Evolutionary conservation across 2,329 filamentous ascomycete genomes (phyloP), one percentile per base, ranked within the genome.

Genomic region (Leptographium wingfieldii): DNA sequence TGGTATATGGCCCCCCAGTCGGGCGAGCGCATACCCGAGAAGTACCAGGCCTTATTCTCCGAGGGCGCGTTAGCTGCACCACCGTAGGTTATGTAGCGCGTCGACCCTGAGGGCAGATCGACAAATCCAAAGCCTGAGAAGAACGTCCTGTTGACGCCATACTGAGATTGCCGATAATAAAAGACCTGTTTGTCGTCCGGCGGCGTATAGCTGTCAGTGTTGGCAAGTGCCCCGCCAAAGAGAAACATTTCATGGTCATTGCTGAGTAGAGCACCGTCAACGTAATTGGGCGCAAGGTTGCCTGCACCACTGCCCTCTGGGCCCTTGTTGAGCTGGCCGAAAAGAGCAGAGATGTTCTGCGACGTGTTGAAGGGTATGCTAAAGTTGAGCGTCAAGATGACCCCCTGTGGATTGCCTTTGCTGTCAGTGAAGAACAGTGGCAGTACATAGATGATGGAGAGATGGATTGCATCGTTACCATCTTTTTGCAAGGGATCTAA

Each of bases 21-120:
- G 0, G 74, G 69, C 0, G 81, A 76, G 16, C 74, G 78, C 69
- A 86, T 72, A 0, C 87, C 87, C 0, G 83, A 81, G 64, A 90
- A 87, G 65, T 89, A 89, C 74, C 83, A 90, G 0, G 84, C 85
- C 64, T 83, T 77, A 63, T 88, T 85, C 69, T 90, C 86, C 0
- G 85, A 88, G 0, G 86, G 85, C 0, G 81, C 83, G 52, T 76
- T 87, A 12, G 77, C 83, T 0, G 77, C 79, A 2, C 80, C 86
- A 22, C 87, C 86, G 63, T 80, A 83, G 0, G 84, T 80, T 27
- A 89, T 66, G 65, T 86, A 88, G 56, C 80, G 76, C 25, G 80
- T 87, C 5, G 86, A 68, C 7, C 66, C 69, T 3, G 71, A 63
- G 2, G 76, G 69, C 1, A 86, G 73, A 1, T 68, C 65, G 0